Base-by-base conservation (phyloP, 116 monocot genomes). In the Dioscorea cayenensis region DNA sequence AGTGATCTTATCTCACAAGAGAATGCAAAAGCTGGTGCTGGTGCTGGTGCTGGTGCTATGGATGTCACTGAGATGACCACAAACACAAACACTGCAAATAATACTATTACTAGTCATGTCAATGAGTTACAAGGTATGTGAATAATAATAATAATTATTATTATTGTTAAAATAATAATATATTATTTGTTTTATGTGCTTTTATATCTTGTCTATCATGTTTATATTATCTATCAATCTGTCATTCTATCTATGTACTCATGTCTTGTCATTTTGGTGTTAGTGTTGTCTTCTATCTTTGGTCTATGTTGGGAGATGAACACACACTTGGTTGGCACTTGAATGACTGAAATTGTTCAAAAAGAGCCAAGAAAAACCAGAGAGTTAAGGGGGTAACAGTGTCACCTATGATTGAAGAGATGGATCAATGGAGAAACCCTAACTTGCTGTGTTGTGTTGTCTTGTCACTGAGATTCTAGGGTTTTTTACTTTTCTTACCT, bases 71-170 rank as follows among this genome's bases (percentile, higher is more conserved):
- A 62, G 29, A 51, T 60, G 32, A 32, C 32, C 63, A 32, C 73
- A 28, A 61, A 67, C 63, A 32, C 73, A 28, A 61, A 67, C 37
- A 22, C 51, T 27, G 59, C 80, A 28, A 35, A 75, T 62, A 18
- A 71, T 25, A 51, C 23, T 55, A 59, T 77, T 43, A 49, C 76
- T 29, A 71, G 75, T 69, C 73, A 49, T 68, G 32, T 75, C 72
- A 68, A 72, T 73, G 83, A 74, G 76, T 61, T 81, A 32, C 88
- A 88, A 86, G 88, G 92, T 92, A 83, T 76, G 62, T 55, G 55
- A 55, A 16, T 16, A 55, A 16, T 14, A 55, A 55, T 51, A 51
- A 14, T n/a, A n/a, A n/a, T n/a, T n/a, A n/a, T n/a, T n/a, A n/a
- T 17, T 5, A 51, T 17, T 1, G 1, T 51, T 17, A 51, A 32